Percentiles rank a stretch among this genome's conserved stretches.
Evolutionary conservation across 352 stramenopile genomes (phyloP).

Genomic region (Phytophthora crassamura): DNA sequence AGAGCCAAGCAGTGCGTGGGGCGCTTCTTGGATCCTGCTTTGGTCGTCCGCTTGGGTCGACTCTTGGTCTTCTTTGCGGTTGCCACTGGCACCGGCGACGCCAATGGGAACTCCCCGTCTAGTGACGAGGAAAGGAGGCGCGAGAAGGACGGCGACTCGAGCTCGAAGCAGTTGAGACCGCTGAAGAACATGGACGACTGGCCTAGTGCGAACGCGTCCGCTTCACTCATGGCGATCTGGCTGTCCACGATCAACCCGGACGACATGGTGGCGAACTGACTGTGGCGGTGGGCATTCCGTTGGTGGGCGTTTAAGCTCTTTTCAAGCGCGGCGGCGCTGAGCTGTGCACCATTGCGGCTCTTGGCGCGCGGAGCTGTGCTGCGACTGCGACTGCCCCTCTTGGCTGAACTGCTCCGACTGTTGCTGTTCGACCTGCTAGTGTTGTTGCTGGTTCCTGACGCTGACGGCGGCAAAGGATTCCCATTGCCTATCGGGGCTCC

Average conservation of each 20-base stretch:
- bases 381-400: slow-evolving; percentile 38
- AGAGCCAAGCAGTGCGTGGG: slow-evolving; percentile 57
- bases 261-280: slow-evolving; percentile 38
- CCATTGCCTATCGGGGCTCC: slow-evolving; percentile 33
- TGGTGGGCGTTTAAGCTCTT: slow-evolving; percentile 46
- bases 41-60: slow-evolving; percentile 33
- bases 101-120: slow-evolving; percentile 24
- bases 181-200: slow-evolving; percentile 63
- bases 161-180: slow-evolving; percentile 68
- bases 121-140: slow-evolving; percentile 47
- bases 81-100: slow-evolving; percentile 19
- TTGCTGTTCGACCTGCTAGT: slow-evolving; percentile 20
- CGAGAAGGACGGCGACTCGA: slow-evolving; percentile 75
- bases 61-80: slow-evolving; percentile 48
- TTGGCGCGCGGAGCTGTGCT: slow-evolving; percentile 14
- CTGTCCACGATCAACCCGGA: slow-evolving; percentile 38
- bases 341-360: slow-evolving; percentile 17
- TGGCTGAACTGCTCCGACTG: slow-evolving; percentile 30
- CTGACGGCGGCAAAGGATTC: slow-evolving; percentile 24
- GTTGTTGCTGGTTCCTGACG: neutral
- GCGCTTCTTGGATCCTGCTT: slow-evolving; percentile 60
- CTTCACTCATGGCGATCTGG: slow-evolving; percentile 38
- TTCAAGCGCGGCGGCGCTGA: slow-evolving; percentile 33
- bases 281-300: slow-evolving; percentile 39
- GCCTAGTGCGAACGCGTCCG: slow-evolving; percentile 24